Evolutionary conservation across 2,329 filamentous ascomycete species (phyloP).

Genomic region (Emmonsiellopsis sp.): DNA sequence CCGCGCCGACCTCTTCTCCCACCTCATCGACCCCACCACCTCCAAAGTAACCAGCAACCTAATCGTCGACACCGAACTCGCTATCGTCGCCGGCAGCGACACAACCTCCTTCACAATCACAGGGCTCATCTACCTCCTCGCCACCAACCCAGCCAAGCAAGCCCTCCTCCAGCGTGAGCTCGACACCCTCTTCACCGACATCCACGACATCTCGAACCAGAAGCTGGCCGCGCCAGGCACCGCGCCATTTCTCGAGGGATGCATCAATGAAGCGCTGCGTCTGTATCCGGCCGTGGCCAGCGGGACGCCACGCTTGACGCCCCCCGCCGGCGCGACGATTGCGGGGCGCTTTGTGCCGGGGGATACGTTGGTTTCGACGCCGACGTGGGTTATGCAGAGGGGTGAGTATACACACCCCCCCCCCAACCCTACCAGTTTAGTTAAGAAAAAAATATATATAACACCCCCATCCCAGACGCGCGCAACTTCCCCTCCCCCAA

Average conservation of each 20-base stretch:
- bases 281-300: conserved; percentile 23
- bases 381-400: conserved; percentile 14
- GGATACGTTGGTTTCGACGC: conserved; percentile 15
- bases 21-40: conserved; percentile 1
- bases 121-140: conserved; percentile 22
- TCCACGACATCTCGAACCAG: conserved; percentile 7
- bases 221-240: neutral
- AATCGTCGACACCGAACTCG: conserved; percentile 3
- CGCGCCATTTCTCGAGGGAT: conserved; percentile 5
- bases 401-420: conserved; percentile 2
- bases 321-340: conserved; percentile 19
- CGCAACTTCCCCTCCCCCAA: conserved; percentile 10
- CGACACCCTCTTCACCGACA: conserved; percentile 17
- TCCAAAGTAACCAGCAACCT: conserved; percentile 1
- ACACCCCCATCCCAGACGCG: neutral
- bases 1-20: conserved; percentile 5
- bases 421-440: neutral
- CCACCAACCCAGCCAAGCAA: conserved; percentile 19
- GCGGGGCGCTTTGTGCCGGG: conserved; percentile 23
- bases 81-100: conserved; percentile 20
- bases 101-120: conserved; percentile 24
- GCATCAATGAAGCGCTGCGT: conserved; percentile 21
- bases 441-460: neutral
- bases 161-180: conserved; percentile 21
- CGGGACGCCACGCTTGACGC: conserved; percentile 25